phyloP scores from a whole-genome alignment of 2,329 filamentous ascomycete genomes.

The Lasiodiplodia sp. region DNA sequence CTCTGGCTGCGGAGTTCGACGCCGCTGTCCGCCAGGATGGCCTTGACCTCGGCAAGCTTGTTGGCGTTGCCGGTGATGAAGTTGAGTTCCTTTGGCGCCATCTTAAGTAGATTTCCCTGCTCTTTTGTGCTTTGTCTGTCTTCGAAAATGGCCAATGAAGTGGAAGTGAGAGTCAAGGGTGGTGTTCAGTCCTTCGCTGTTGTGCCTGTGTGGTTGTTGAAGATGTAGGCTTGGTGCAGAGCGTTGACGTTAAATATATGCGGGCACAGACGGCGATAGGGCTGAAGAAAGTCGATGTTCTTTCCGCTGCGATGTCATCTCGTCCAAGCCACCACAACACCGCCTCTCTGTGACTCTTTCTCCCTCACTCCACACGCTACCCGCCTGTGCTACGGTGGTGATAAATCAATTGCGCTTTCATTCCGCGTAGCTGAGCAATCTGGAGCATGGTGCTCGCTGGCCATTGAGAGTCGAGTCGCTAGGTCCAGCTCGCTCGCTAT shows the following conservation, averaged over 20 bases:
- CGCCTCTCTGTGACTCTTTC: slow-evolving; percentile 21
- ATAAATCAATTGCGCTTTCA: not conserved
- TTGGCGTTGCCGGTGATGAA: slow-evolving; percentile 98
- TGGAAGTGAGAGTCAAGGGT: slow-evolving; percentile 15
- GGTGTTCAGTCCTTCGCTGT: not conserved
- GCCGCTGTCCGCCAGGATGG: slow-evolving; percentile 75
- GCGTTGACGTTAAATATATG: slow-evolving; percentile 15
- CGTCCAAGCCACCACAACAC: slow-evolving; percentile 19
- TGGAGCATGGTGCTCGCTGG: not conserved
- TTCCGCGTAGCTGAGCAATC: slow-evolving; percentile 19
- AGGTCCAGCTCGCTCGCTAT: slow-evolving; percentile 4
- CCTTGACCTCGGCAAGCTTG: slow-evolving; percentile 88
- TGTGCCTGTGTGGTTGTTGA: slow-evolving; percentile 4
- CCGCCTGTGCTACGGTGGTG: slow-evolving; percentile 10
- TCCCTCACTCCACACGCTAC: not conserved
- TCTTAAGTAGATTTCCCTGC: slow-evolving; percentile 35
- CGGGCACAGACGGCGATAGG: slow-evolving; percentile 2
- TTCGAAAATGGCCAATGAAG: not conserved
- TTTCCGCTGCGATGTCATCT: slow-evolving; percentile 11
- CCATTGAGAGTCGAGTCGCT: not conserved
- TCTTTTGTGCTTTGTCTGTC: slow-evolving; percentile 23
- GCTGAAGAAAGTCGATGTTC: slow-evolving; percentile 28
- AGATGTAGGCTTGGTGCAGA: not conserved
- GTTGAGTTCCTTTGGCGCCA: slow-evolving; percentile 69
- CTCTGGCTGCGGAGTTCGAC: slow-evolving; percentile 77